Evolutionary conservation across 2,329 filamentous ascomycete genomes (phyloP).

Genomic region (Neonectria ditissima): DNA sequence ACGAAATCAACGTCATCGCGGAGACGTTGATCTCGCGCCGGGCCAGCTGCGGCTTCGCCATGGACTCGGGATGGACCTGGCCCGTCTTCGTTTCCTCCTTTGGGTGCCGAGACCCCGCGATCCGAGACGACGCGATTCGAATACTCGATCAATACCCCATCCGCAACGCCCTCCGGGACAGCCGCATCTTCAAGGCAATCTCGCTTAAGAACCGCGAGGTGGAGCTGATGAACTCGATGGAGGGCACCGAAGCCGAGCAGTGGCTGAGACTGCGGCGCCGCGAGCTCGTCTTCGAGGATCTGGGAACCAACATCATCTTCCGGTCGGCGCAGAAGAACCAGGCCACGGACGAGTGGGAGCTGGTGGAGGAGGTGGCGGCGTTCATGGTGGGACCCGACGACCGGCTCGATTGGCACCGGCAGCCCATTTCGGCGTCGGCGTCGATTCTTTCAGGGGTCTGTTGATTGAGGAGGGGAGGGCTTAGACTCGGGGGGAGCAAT

Average conservation of each 20-base stretch:
- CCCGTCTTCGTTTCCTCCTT: slow-evolving; percentile 56
- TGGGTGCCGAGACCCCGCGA: slow-evolving; percentile 53
- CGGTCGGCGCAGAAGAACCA: slow-evolving; percentile 50
- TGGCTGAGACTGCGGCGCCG: slow-evolving; percentile 54
- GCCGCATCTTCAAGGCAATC: slow-evolving; percentile 54
- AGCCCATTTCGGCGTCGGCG: slow-evolving; percentile 51
- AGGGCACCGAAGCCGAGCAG: slow-evolving; percentile 50
- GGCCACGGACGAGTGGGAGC: slow-evolving; percentile 49
- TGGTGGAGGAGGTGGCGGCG: slow-evolving; percentile 53
- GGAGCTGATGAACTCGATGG: slow-evolving; percentile 48
- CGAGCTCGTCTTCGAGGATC: slow-evolving; percentile 54
- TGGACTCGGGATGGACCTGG: slow-evolving; percentile 61
- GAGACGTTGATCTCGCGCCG: slow-evolving; percentile 52
- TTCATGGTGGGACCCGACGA: slow-evolving; percentile 48
- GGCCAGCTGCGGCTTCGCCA: slow-evolving; percentile 55
- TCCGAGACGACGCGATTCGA: slow-evolving; percentile 55
- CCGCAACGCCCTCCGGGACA: slow-evolving; percentile 59
- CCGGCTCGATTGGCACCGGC: slow-evolving; percentile 49
- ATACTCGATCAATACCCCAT: slow-evolving; percentile 56
- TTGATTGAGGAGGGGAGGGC: not conserved
- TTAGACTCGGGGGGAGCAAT: not conserved
- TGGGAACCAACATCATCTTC: slow-evolving; percentile 53
- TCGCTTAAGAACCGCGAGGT: slow-evolving; percentile 52
- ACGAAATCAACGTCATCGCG: slow-evolving; percentile 54
- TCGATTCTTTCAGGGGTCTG: slow-evolving; percentile 43